A percentile compares a stretch with the other conserved stretches of the same genome.
These are phyloP conservation scores for Penicillium sp. DNA, from an alignment of 2,329 filamentous ascomycete species.

Conservation along the genomic window DNA sequence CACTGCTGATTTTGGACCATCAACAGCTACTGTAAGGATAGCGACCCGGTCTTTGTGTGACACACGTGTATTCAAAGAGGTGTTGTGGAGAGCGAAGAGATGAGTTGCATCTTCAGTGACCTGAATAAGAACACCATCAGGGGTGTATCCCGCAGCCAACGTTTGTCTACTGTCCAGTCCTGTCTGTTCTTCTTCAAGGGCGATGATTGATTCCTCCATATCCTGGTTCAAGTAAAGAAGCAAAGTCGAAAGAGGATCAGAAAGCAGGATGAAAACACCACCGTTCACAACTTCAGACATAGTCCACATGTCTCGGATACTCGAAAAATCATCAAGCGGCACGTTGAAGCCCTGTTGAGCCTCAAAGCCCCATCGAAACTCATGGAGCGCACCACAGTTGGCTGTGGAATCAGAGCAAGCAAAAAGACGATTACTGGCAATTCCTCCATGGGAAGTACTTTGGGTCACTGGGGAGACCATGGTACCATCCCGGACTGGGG, in stretches of 20 bases:
- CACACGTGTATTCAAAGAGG: constrained; percentile 21
- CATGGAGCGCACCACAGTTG: constrained; percentile 62
- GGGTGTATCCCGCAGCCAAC: constrained; percentile 43
- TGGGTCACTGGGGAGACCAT: constrained; percentile 28
- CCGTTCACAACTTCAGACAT: constrained; percentile 35
- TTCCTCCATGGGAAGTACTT: constrained; percentile 18
- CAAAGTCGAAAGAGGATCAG: constrained; percentile 43
- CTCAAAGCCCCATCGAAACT: constrained; percentile 69
- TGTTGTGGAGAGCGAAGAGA: constrained; percentile 27
- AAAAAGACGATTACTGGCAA: constrained; percentile 60
- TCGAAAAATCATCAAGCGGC: constrained; percentile 41
- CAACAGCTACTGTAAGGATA: constrained; percentile 33
- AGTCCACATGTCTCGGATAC: constrained; percentile 46
- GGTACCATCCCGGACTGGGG: constrained; percentile 52
- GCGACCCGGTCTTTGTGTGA: constrained; percentile 23
- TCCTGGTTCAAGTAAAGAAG: constrained; percentile 40
- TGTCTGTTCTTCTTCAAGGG: constrained; percentile 39
- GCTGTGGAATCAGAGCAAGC: constrained; percentile 64
- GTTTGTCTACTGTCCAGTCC: constrained; percentile 46
- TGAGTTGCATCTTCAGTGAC: constrained; percentile 42
- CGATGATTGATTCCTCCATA: constrained; percentile 39
- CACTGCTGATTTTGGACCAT: constrained; percentile 30
- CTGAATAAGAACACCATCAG: constrained; percentile 40
- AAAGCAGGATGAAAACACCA: constrained; percentile 42
- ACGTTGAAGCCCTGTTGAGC: constrained; percentile 60